Evolutionary conservation across 2,329 filamentous ascomycete genomes (phyloP), one percentile per base, ranked within the genome.

Genomic region (Arthrocladium fulminans): DNA sequence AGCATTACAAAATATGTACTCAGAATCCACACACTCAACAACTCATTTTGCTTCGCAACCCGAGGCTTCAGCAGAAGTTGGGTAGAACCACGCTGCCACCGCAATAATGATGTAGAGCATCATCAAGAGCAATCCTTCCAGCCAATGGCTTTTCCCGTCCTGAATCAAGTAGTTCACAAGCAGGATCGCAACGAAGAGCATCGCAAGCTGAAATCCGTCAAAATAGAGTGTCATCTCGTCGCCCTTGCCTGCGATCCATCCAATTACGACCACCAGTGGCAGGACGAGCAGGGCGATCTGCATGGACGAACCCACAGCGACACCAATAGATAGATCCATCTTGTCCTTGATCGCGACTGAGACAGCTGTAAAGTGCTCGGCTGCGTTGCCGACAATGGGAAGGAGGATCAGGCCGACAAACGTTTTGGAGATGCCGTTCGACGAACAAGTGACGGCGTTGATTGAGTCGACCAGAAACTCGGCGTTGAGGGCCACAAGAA

Each of bases 191-290:
- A 81, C 73, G 51, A 83, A 82, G 1, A 82, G 64, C 1, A 77
- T 67, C 2, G 74, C 84, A 12, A 95, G 82, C 68, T 95, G 87
- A 72, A 96, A 96, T 1, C 81, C 81, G 61, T 94, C 87, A 63
- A 95, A 92, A 63, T 83, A 83, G 3, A 94, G 75, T 17, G 81
- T 86, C 86, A 84, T 81, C 30, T 73, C 67, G 43, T 76, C 69
- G 4, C 32, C 34, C 15, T 77, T 71, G 46, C 75, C 75, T 45
- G 76, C 70, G 49, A 74, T 73, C 79, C 79, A 83, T 47, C 76
- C 78, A 45, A 83, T 70, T 34, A 82, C 69, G 19, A 82, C 73
- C 56, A 76, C 71, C 35, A 83, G 61, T 1, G 79, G 79, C 47
- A 81, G 66, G 25, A 83, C 77, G 24, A 83, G 66, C 19, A 83